Percentiles rank a stretch among this genome's conserved stretches.
phyloP scores from a whole-genome alignment of 2,329 filamentous ascomycete genomes.

The Fusarium burgessii region DNA sequence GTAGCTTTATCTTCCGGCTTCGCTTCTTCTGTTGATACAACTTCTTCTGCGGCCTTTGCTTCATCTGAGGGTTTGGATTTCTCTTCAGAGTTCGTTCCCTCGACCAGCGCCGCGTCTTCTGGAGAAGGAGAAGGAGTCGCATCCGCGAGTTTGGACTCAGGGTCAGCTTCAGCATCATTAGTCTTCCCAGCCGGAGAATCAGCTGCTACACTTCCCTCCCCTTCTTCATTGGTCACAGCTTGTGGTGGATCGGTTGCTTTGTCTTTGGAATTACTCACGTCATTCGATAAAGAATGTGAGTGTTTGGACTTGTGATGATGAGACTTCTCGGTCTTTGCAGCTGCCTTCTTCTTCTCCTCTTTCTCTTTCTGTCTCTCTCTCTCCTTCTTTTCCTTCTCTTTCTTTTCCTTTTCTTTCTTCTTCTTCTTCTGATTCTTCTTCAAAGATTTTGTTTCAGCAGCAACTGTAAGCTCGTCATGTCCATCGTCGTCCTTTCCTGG shows the following conservation, averaged over 20 bases:
- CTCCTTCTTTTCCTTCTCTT: constrained; percentile 40
- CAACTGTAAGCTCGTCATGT: constrained; percentile 22
- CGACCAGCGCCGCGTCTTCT: constrained; percentile 2
- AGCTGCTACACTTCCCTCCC: constrained; percentile 1
- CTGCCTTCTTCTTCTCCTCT: constrained; percentile 36
- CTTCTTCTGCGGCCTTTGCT: background rate
- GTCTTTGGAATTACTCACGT: constrained; percentile 7
- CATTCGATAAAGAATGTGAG: constrained; percentile 31
- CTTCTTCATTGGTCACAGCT: constrained; percentile 5
- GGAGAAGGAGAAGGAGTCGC: background rate
- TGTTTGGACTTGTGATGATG: constrained; percentile 40
- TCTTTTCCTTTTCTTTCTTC: constrained; percentile 36
- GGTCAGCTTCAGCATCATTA: constrained; percentile 10
- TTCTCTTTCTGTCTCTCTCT: constrained; percentile 66
- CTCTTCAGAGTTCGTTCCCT: background rate
- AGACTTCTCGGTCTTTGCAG: constrained; percentile 34
- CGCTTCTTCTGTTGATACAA: background rate
- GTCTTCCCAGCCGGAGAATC: constrained; percentile 9
- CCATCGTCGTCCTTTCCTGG: constrained; percentile 21
- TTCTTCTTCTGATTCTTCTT: constrained; percentile 42
- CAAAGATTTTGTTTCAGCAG: constrained; percentile 24
- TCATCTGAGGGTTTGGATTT: constrained; percentile 1
- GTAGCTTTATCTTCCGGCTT: constrained; percentile 15
- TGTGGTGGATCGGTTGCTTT: constrained; percentile 1
- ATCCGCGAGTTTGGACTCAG: constrained; percentile 13